A percentile compares a stretch with the other conserved stretches of the same genome.
phyloP scores from a whole-genome alignment of 805 yeast species.

The Metschnikowia shivogae region DNA sequence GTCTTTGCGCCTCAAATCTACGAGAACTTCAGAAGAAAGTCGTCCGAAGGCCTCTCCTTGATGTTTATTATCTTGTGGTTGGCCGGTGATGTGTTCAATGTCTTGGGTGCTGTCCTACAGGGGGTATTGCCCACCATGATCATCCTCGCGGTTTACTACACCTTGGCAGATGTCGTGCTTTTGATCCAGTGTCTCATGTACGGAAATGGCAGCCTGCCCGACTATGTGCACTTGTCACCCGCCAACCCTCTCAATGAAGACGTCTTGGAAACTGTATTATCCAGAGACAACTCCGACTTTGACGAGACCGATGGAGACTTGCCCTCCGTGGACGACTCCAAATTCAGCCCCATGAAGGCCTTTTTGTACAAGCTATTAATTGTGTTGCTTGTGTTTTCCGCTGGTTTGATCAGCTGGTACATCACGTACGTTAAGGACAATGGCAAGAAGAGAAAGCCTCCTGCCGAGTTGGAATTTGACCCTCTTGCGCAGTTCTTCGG shows the following conservation, averaged over 20 bases:
- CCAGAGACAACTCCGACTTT: constrained; percentile 29
- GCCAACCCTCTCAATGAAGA: constrained; percentile 79
- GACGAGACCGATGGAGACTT: constrained; percentile 23
- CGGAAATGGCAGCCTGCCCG: constrained; percentile 59
- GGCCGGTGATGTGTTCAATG: constrained; percentile 90
- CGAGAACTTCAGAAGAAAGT: constrained; percentile 80
- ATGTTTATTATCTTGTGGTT: constrained; percentile 88
- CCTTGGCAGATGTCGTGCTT: constrained; percentile 82
- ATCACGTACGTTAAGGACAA: constrained; percentile 51
- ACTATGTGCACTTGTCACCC: constrained; percentile 78
- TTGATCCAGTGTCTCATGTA: constrained; percentile 81
- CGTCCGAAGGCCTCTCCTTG: constrained; percentile 86
- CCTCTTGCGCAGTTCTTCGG: constrained; percentile 86
- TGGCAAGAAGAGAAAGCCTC: constrained; percentile 29
- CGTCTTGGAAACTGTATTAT: constrained; percentile 57
- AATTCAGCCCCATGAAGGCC: constrained; percentile 20
- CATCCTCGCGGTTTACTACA: constrained; percentile 86
- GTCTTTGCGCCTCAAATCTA: constrained; percentile 96
- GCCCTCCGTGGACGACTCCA: constrained; percentile 18
- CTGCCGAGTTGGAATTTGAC: constrained; percentile 54
- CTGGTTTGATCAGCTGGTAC: constrained; percentile 89
- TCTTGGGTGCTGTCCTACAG: constrained; percentile 85
- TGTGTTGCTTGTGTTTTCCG: constrained; percentile 61
- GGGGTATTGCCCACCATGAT: constrained; percentile 94
- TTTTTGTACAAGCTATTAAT: constrained; percentile 41